These are phyloP conservation scores for Boletellus deceptivus DNA, from an alignment of 1,284 basidiomycete species.

Conservation along the genomic window DNA sequence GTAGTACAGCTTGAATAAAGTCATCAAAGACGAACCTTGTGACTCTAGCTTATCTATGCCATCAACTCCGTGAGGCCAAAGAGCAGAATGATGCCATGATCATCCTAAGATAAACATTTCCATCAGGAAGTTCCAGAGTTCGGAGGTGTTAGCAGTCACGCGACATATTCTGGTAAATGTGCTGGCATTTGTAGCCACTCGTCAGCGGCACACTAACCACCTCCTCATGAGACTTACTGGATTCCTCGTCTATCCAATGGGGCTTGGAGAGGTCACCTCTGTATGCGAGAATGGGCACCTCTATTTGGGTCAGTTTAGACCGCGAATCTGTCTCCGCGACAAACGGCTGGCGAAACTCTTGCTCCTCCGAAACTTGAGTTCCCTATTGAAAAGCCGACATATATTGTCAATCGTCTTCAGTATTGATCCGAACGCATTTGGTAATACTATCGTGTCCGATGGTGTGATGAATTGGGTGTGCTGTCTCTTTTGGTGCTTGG, in stretches of 20 bases:
- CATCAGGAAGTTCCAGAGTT: neutral
- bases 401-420: no score
- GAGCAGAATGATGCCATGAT: conserved; percentile 10
- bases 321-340: neutral
- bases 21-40: neutral
- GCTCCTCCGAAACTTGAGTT: conserved; percentile 29
- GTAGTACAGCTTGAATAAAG: neutral
- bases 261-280: conserved; percentile 10
- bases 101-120: conserved; percentile 3
- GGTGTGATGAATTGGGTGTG: neutral
- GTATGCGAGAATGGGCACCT: conserved; percentile 11
- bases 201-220: neutral
- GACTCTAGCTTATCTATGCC: conserved; percentile 11
- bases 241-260: conserved; percentile 15
- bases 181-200: neutral
- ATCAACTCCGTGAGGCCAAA: conserved; percentile 21
- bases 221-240: neutral
- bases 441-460: conserved; percentile 22
- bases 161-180: conserved; percentile 10
- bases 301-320: neutral
- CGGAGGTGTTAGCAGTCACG: conserved; percentile 12
- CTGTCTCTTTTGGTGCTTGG: conserved; percentile 36
- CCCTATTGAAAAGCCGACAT: conserved; percentile 29
- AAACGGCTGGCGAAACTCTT: conserved; percentile 29
- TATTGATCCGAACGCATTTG: conserved; percentile 29